Evolutionary conservation across 2,329 filamentous ascomycete species (phyloP), one percentile per base, ranked within the genome.

Genomic region (Dryadomyces quercivorus): DNA sequence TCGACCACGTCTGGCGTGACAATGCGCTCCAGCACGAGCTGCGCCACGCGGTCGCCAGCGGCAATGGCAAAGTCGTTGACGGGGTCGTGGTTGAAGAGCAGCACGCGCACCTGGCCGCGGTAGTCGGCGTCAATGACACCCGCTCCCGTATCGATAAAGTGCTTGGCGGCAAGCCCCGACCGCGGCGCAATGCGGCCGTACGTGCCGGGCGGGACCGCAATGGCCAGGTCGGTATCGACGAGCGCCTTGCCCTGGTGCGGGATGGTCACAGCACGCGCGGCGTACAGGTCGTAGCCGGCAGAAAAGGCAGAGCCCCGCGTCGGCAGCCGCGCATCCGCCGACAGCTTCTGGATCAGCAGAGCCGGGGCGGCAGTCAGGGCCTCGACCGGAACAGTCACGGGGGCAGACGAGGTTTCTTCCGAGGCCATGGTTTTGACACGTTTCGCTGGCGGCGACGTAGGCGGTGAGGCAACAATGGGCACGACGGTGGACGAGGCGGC

Each of bases 71-170:
- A 97, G 67, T 95, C 90, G 44, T 72, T 42, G 50, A 44, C 71
- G 51, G 95, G 90, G 52, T 78, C 79, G 69, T 95, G 85, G 73
- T 98, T 98, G 70, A 97, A 97, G 52, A 98, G 80, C 61, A 98
- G 77, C 26, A 98, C 86, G 75, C 94, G 95, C 64, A 98, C 85
- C 61, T 87, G 87, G 20, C 93, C 93, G 40, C 93, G 81, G 75
- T 98, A 98, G 71, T 98, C 93, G 38, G 92, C 91, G 69, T 98
- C 93, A 63, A 98, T 97, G 60, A 98, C 93, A 54, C 93, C 93
- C 0, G 93, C 93, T 59, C 94, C 90, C 0, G 88, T 93, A 69
- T 96, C 90, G 67, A 98, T 97, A 72, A 91, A 93, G 73, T 97
- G 83, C 75, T 98, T 98, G 57, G 84, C 77, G 2, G 92, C 92